Evolutionary conservation across 352 stramenopile genomes (phyloP).

Genomic region (Phytophthora pisi): DNA sequence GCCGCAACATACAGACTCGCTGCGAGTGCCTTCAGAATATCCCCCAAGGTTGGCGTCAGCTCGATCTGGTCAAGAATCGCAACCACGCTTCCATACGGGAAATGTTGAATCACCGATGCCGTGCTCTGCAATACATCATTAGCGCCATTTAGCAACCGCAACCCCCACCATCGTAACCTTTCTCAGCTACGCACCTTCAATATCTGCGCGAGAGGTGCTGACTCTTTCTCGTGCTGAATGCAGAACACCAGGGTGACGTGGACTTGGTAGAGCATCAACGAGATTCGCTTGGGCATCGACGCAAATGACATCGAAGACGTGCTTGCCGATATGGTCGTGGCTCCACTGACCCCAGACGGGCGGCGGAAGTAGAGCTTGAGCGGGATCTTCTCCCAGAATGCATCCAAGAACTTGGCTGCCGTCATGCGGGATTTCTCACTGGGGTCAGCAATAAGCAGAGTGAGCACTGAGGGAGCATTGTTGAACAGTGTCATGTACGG

Average conservation of each 20-base stretch:
- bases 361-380: slow-evolving; percentile 84
- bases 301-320: slow-evolving; percentile 76
- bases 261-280: slow-evolving; percentile 85
- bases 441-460: slow-evolving; percentile 75
- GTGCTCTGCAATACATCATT: slow-evolving; percentile 45
- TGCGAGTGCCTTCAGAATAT: slow-evolving; percentile 71
- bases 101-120: slow-evolving; percentile 77
- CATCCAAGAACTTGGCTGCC: slow-evolving; percentile 82
- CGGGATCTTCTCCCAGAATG: slow-evolving; percentile 82
- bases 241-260: slow-evolving; percentile 84
- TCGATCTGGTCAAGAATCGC: slow-evolving; percentile 55
- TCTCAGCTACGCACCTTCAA: slow-evolving; percentile 55
- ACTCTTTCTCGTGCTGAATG: slow-evolving; percentile 81
- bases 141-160: neutral
- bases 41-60: slow-evolving; percentile 56
- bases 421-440: slow-evolving; percentile 76
- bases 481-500: slow-evolving; percentile 87
- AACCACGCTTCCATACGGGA: slow-evolving; percentile 73
- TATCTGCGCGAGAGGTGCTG: slow-evolving; percentile 59
- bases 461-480: slow-evolving; percentile 76
- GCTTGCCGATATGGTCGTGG: slow-evolving; percentile 2
- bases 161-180: neutral
- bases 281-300: slow-evolving; percentile 85
- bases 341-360: slow-evolving; percentile 40
- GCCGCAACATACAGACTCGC: slow-evolving; percentile 72